Conservation (phyloP, 306 rosid species). For the Ormosia semicastrata region DNA sequence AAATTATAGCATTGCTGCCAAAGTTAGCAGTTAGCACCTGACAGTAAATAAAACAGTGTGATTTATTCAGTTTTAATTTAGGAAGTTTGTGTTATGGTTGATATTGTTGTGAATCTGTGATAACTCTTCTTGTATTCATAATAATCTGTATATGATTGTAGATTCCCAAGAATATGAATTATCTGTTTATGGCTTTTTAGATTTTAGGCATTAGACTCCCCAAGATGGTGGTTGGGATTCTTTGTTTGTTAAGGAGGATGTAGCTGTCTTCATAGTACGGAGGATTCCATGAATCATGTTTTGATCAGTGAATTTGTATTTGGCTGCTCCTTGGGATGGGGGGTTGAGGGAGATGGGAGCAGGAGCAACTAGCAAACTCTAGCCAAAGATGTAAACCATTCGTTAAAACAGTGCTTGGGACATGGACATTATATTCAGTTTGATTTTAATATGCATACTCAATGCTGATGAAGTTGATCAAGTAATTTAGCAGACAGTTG, state of each 20-base stretch:
- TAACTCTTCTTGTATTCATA: neutral
- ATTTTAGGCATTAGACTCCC: neutral
- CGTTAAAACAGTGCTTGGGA: neutral
- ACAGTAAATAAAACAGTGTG: neutral
- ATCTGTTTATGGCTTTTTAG: neutral
- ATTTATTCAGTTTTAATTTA: neutral
- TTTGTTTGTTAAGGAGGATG: neutral
- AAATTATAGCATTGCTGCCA: neutral
- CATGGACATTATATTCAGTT: neutral
- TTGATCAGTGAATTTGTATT: neutral
- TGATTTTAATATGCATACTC: neutral
- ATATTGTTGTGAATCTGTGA: neutral
- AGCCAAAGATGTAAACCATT: neutral
- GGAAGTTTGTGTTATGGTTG: neutral
- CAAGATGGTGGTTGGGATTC: neutral
- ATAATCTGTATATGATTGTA: neutral
- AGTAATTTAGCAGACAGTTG: neutral
- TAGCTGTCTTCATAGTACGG: neutral
- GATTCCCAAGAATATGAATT: neutral
- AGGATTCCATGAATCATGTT: neutral
- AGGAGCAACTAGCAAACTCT: neutral
- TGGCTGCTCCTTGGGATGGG: neutral
- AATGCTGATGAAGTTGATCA: neutral
- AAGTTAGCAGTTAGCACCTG: neutral
- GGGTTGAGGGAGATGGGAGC: neutral